Conservation (phyloP, 2,329 filamentous ascomycete genomes). For the Penicillium sp. region DNA sequence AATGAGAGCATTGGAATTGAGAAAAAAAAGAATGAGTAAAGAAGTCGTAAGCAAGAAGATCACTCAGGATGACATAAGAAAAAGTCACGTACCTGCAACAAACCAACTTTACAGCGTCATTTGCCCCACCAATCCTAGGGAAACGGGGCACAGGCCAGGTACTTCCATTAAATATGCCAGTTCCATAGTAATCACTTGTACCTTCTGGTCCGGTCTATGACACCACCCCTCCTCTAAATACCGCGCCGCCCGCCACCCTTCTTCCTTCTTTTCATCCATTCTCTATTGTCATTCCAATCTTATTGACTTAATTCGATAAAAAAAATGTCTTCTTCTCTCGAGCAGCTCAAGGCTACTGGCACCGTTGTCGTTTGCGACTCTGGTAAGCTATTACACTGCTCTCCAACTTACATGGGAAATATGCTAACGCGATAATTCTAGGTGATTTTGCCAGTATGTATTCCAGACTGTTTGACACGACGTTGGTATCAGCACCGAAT, state of each 20-base stretch:
- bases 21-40: conserved; percentile 1
- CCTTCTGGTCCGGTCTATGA: conserved; percentile 17
- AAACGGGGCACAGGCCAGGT: conserved; percentile 8
- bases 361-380: conserved; percentile 97
- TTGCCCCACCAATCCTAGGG: conserved; percentile 25
- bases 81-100: background rate
- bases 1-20: background rate
- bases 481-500: background rate
- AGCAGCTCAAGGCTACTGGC: conserved; percentile 94
- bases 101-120: conserved; percentile 19
- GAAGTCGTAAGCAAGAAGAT: background rate
- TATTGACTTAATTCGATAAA: conserved; percentile 18
- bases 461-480: conserved; percentile 14
- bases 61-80: background rate
- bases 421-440: conserved; percentile 37
- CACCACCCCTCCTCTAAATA: conserved; percentile 24
- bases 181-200: conserved; percentile 14
- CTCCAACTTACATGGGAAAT: conserved; percentile 4
- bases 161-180: conserved; percentile 14
- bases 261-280: conserved; percentile 22
- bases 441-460: conserved; percentile 74
- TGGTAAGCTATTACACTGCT: conserved; percentile 55
- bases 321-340: conserved; percentile 79
- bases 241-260: conserved; percentile 19
- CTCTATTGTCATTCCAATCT: background rate